These are phyloP conservation scores for Aspergillus sp. DNA, from an alignment of 2,329 filamentous ascomycete species.

Conservation along the genomic window DNA sequence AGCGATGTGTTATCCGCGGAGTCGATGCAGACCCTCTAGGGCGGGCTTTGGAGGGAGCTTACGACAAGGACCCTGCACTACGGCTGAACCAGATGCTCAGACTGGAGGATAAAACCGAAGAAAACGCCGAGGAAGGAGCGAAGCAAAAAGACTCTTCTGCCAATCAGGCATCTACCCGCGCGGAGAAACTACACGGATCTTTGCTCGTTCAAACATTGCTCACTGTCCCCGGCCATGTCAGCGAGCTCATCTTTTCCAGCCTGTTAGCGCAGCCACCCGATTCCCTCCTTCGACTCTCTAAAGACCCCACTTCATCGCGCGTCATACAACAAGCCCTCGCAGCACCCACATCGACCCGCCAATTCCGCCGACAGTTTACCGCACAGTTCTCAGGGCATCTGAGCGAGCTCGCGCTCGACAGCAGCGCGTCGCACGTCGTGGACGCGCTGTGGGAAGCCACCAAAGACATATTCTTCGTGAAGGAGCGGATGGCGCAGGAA, in stretches of 20 bases:
- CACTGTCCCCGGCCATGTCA: conserved; percentile 57
- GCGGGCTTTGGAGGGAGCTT: conserved; percentile 48
- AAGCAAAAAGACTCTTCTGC: conserved; percentile 7
- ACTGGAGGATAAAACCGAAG: conserved; percentile 41
- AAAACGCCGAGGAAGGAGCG: conserved; percentile 40
- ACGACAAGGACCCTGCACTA: conserved; percentile 41
- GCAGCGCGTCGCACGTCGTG: conserved; percentile 57
- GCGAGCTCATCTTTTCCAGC: conserved; percentile 64
- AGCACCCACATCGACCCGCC: conserved; percentile 42
- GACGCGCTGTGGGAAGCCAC: conserved; percentile 58
- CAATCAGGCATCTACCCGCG: conserved; percentile 30
- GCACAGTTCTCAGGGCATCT: conserved; percentile 55
- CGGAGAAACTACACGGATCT: conserved; percentile 65
- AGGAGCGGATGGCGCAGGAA: conserved; percentile 58
- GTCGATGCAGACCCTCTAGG: conserved; percentile 50
- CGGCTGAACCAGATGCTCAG: conserved; percentile 53
- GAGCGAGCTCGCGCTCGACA: conserved; percentile 51
- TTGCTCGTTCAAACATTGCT: conserved; percentile 75
- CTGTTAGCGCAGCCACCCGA: conserved; percentile 51
- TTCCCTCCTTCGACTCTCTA: conserved; percentile 56
- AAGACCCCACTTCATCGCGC: conserved; percentile 49
- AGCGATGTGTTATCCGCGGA: conserved; percentile 64
- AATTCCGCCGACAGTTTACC: conserved; percentile 55
- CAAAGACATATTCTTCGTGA: conserved; percentile 54
- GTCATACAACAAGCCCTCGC: conserved; percentile 56